Evolutionary conservation across 106 monocot genomes (phyloP).

Genomic region (Alisma plantagoaquatica): DNA sequence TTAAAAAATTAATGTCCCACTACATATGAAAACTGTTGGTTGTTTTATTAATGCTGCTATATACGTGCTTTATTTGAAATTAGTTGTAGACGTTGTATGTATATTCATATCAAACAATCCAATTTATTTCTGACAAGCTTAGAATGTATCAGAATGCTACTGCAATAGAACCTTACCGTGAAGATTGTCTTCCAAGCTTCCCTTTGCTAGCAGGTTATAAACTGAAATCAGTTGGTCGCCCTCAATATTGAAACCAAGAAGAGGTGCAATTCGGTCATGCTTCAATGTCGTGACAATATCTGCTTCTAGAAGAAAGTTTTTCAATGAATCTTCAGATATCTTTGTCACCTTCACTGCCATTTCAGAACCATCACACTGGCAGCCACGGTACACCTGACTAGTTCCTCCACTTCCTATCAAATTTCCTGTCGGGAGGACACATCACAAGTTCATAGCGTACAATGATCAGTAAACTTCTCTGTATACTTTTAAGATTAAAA

Average conservation of each 20-base stretch:
- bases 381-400: conserved; percentile 62
- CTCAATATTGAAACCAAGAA: conserved; percentile 56
- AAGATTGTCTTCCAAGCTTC: conserved; percentile 74
- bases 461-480: neutral
- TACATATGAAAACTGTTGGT: no score
- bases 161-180: conserved; percentile 26
- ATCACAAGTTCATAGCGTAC: neutral
- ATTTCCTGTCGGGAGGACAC: no score
- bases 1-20: no score
- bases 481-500: no score
- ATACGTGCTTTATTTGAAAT: no score
- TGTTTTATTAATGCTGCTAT: no score
- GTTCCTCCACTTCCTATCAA: conserved; percentile 80
- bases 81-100: no score
- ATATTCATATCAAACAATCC: no score
- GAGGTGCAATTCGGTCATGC: conserved; percentile 43
- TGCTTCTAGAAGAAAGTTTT: conserved; percentile 52
- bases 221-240: conserved; percentile 42
- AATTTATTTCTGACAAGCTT: no score
- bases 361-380: conserved; percentile 37
- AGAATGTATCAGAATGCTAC: no score
- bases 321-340: conserved; percentile 30
- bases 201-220: conserved; percentile 48
- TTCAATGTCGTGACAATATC: conserved; percentile 55
- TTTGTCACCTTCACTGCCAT: conserved; percentile 62